Base-by-base conservation (phyloP, 2,329 filamentous ascomycete genomes). In the Penicillium sp. region DNA sequence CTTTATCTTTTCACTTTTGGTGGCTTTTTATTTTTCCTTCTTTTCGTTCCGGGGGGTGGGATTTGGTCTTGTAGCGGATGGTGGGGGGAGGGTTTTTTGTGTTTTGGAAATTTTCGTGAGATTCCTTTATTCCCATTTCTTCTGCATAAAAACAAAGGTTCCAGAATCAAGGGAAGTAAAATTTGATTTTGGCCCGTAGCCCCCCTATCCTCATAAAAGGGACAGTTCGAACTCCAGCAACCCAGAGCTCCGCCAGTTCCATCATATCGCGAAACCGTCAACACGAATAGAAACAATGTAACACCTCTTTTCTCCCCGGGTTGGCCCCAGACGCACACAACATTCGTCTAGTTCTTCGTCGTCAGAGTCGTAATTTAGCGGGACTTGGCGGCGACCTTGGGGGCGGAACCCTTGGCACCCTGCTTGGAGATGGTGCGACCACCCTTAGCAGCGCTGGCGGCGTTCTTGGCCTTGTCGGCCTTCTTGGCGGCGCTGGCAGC, bases 401-500 rank as follows among this genome's bases (percentile, higher is more conserved):
- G 76, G 66, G 81, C 83, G 64, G 90, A 83, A 68, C 93, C 93
- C 84, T 95, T 95, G 61, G 89, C 85, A 69, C 89, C 90, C 83
- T 95, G 89, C 88, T 98, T 98, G 84, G 89, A 90, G 74, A 85
- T 79, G 73, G 95, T 88, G 75, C 87, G 84, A 79, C 90, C 82
- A 70, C 89, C 90, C 78, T 88, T 86, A 72, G 84, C 77, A 60
- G 90, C 90, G 78, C 88, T 86, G 72, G 84, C 77, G 60, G 90
- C 90, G 69, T 66, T 80, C 88, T 97, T 97, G 68, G 93, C 93
- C 89, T 98, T 98, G 79, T 97, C 90, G 52, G 88, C 87, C 88
- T 97, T 98, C 89, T 97, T 98, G 75, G 83, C 84, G 73, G 83
- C 87, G 76, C 88, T 85, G 56, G 83, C 81, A 57, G 84, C 90